Conservation (phyloP, 768 basidiomycete species). For the Trametes maxima region DNA sequence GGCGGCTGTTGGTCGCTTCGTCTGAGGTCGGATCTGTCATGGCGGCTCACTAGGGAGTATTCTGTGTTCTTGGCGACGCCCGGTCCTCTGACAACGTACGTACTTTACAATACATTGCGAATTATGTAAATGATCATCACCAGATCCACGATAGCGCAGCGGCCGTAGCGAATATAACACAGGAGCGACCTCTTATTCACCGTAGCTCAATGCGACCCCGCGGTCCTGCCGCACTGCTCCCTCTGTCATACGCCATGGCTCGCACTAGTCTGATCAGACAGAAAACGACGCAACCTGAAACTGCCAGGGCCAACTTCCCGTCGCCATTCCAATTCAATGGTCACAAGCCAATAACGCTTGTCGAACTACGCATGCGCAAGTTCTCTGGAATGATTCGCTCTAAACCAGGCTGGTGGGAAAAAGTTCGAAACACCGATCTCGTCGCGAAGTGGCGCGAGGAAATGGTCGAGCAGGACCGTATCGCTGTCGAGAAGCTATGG, state of each 20-base stretch:
- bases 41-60: too few species aligned
- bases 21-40: too few species aligned
- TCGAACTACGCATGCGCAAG: slow-evolving; percentile 19
- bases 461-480: slow-evolving; percentile 11
- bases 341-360: slow-evolving; percentile 4
- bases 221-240: not conserved
- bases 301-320: not conserved
- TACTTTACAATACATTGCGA: too few species aligned
- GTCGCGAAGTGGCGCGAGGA: slow-evolving; percentile 11
- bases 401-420: slow-evolving; percentile 15
- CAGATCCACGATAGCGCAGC: too few species aligned
- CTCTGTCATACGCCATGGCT: not conserved
- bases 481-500: not conserved
- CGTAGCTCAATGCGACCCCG: not conserved
- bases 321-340: slow-evolving; percentile 2
- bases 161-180: too few species aligned
- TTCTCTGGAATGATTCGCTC: slow-evolving; percentile 2
- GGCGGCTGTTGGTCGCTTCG: too few species aligned
- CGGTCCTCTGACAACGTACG: too few species aligned
- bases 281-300: not conserved
- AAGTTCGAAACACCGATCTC: slow-evolving; percentile 8
- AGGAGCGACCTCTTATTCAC: too few species aligned
- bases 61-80: too few species aligned
- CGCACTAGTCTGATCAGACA: not conserved
- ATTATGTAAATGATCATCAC: too few species aligned